Evolutionary conservation across 108 stramenopile genomes (phyloP).

Genomic region (Pelagomonas calceolata): DNA sequence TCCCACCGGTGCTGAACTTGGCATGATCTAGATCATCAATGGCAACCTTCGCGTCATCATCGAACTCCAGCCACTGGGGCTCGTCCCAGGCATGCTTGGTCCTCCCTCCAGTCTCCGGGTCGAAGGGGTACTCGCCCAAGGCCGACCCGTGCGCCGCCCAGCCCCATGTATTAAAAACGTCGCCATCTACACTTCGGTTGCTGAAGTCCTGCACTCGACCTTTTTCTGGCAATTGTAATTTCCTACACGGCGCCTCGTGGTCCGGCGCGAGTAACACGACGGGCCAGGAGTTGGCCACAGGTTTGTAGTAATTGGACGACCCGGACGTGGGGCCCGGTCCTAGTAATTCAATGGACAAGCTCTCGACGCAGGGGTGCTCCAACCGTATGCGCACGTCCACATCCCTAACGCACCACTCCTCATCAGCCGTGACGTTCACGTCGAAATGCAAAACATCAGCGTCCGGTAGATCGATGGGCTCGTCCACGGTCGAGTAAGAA

Average conservation of each 20-base stretch:
- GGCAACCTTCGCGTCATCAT: not conserved
- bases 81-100: too few species aligned
- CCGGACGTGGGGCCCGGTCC: not conserved
- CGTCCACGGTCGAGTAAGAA: too few species aligned
- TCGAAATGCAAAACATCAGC: not conserved
- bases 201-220: too few species aligned
- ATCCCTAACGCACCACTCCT: not conserved
- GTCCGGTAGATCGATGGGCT: too few species aligned
- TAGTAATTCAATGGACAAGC: not conserved
- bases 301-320: not conserved
- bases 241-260: not conserved
- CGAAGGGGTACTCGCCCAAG: too few species aligned
- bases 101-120: too few species aligned
- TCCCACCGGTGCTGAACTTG: not conserved
- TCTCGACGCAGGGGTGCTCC: not conserved
- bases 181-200: too few species aligned
- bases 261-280: not conserved
- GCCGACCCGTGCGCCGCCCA: too few species aligned
- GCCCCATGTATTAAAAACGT: too few species aligned
- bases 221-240: too few species aligned
- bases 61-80: not conserved
- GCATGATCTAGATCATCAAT: not conserved
- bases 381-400: not conserved
- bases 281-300: not conserved
- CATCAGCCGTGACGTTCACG: not conserved